A percentile compares a stretch with the other conserved stretches of the same genome.
These are phyloP conservation scores for Rhododendron ovatum DNA, from an alignment of 148 eudicot genomes.

Conservation along the genomic window DNA sequence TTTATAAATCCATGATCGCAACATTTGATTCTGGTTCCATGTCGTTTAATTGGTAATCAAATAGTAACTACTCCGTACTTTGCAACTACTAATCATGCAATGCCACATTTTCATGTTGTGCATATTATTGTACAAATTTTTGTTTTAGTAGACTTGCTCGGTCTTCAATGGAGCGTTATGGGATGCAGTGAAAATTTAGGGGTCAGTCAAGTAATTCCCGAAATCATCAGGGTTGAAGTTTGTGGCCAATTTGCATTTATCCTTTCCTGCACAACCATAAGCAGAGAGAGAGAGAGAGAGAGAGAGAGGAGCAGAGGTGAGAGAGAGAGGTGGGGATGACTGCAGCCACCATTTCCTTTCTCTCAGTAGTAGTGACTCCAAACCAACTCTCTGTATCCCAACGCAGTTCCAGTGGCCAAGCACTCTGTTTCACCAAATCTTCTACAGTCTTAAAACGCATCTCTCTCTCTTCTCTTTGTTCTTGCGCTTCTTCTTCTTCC, in stretches of 20 bases:
- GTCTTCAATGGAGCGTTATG: too few relatives aligned
- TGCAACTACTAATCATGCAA: too few relatives aligned
- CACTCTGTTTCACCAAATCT: background rate
- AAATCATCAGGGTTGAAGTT: background rate
- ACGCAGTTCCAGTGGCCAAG: conserved; percentile 1
- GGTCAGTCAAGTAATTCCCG: too few relatives aligned
- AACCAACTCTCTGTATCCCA: background rate
- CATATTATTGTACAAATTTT: too few relatives aligned
- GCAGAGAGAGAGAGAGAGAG: background rate
- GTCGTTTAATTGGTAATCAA: too few relatives aligned
- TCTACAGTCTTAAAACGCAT: background rate
- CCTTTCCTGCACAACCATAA: background rate
- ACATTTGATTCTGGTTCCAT: too few relatives aligned
- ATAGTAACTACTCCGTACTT: too few relatives aligned
- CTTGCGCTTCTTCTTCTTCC: conserved; percentile 21
- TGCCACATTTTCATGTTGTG: too few relatives aligned
- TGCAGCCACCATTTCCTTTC: background rate
- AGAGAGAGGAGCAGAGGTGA: background rate
- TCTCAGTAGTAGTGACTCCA: background rate
- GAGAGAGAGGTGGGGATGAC: background rate
- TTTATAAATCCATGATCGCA: too few relatives aligned
- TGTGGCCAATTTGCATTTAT: background rate
- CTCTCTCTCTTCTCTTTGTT: background rate
- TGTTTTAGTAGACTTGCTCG: too few relatives aligned
- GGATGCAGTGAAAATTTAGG: too few relatives aligned